Evolutionary conservation across 2,329 filamentous ascomycete species (phyloP), one percentile per base, ranked within the genome.

Genomic region (Colletotrichum nymphaeae): DNA sequence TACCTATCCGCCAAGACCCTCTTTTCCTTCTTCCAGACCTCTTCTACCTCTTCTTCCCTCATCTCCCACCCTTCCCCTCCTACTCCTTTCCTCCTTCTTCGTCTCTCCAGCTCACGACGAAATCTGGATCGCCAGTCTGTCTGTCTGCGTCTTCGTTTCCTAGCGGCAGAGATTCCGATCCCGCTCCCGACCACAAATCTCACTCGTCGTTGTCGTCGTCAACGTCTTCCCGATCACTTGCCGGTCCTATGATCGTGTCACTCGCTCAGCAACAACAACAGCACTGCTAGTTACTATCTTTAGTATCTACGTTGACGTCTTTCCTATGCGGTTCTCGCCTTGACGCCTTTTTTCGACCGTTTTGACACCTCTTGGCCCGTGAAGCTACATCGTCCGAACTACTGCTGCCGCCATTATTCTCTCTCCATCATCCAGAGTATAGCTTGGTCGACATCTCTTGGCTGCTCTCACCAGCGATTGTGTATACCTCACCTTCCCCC

Each of bases 241-340:
- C 69, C 73, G 73, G 65, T 73, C 73, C 59, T 60, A 75, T 75
- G 73, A 75, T 75, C 70, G 73, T 67, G 73, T 70, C 73, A 67
- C 73, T 75, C 73, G 73, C 73, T 75, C 66, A 71, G 16, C 63
- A 64, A 55, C 63, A 63, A 37, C 28, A 71, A 14, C 57, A 68
- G 42, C 69, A 63, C 52, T 35, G 46, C 59, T 73, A 73, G 71
- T 52, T 53, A 55, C 71, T 24, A 71, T 71, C 49, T 12, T 58
- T 37, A 65, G 67, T 62, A 62, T 35, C 60, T 32, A 56, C 60
- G 37, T 63, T 70, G 70, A 19, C 30, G 14, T 53, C 55, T 24
- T 42, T n/a, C 67, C 46, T 63, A 55, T 64, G 22, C n/a, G 26
- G 42, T 59, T 49, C 63, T 60, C 35, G n/a, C 5, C 24, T 22